Percentiles rank a stretch among this genome's conserved stretches.
phyloP scores from a whole-genome alignment of 2,329 filamentous ascomycete species.

The Fusarium graminum region DNA sequence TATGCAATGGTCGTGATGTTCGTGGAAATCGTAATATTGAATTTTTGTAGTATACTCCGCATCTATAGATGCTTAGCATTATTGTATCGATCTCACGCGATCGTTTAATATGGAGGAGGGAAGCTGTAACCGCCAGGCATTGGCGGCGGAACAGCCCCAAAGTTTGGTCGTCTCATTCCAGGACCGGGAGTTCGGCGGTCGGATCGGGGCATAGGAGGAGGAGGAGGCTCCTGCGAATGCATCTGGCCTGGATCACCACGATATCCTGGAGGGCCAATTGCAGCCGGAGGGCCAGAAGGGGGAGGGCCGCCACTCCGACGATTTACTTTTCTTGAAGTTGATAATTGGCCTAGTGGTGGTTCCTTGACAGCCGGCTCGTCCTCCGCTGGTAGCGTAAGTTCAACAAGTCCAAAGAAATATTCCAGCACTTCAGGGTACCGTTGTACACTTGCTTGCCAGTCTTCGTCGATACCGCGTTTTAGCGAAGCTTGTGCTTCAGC shows the following conservation, averaged over 20 bases:
- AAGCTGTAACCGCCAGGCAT: constrained; percentile 42
- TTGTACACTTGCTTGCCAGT: constrained; percentile 81
- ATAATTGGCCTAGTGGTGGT: constrained; percentile 69
- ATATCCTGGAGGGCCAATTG: constrained; percentile 46
- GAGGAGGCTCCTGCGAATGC: constrained; percentile 45
- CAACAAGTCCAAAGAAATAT: constrained; percentile 81
- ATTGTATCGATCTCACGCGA: constrained; percentile 19
- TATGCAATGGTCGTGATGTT: constrained; percentile 50
- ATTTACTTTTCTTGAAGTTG: constrained; percentile 61
- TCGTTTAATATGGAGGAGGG: constrained; percentile 34
- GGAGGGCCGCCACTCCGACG: constrained; percentile 59
- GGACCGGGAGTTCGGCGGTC: constrained; percentile 48
- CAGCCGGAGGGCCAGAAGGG: constrained; percentile 47
- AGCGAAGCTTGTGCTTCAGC: constrained; percentile 73
- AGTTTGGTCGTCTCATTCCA: constrained; percentile 44
- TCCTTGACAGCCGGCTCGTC: constrained; percentile 70
- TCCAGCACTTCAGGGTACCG: constrained; percentile 85
- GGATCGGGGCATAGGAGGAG: constrained; percentile 45
- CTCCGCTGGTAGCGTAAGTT: constrained; percentile 73
- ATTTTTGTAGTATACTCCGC: constrained; percentile 31
- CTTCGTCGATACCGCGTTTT: constrained; percentile 81
- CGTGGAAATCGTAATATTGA: constrained; percentile 47
- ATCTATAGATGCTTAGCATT: constrained; percentile 29
- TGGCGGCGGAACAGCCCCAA: constrained; percentile 42
- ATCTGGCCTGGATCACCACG: constrained; percentile 46